Evolutionary conservation across 257 asterid species (phyloP).

Genomic region (Capsicum baccatum): DNA sequence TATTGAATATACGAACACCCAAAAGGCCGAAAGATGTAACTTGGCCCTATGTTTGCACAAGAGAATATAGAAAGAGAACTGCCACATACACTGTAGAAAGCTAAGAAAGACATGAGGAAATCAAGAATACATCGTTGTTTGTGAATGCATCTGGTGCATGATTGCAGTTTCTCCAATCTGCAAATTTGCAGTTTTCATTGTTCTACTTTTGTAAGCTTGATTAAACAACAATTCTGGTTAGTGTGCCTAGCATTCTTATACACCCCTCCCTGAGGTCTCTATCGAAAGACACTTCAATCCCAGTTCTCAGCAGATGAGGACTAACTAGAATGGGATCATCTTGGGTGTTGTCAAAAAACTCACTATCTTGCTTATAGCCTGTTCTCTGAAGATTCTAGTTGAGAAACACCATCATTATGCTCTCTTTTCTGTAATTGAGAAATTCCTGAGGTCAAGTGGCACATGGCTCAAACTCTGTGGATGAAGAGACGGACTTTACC

Average conservation of each 20-base stretch:
- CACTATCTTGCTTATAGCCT: background rate
- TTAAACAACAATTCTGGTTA: background rate
- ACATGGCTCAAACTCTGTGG: too few relatives aligned
- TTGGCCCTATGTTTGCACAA: background rate
- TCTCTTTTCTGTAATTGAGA: too few relatives aligned
- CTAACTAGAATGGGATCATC: background rate
- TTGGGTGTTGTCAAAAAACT: background rate
- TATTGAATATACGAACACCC: background rate
- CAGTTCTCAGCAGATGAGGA: background rate
- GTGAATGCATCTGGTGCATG: background rate
- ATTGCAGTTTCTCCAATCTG: background rate
- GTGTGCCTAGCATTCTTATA: background rate
- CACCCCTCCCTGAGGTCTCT: background rate
- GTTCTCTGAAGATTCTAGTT: background rate
- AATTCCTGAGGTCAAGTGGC: too few relatives aligned
- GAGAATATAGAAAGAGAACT: background rate
- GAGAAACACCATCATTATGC: background rate
- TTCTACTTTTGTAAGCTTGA: background rate
- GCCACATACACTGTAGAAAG: background rate
- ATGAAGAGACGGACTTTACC: too few relatives aligned
- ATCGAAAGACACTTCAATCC: background rate
- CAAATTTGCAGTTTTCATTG: background rate
- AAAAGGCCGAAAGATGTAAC: background rate
- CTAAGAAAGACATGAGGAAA: background rate
- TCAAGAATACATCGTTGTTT: background rate